These are phyloP conservation scores for Microcera coccophila DNA, from an alignment of 2,329 filamentous ascomycete species.

Conservation along the genomic window DNA sequence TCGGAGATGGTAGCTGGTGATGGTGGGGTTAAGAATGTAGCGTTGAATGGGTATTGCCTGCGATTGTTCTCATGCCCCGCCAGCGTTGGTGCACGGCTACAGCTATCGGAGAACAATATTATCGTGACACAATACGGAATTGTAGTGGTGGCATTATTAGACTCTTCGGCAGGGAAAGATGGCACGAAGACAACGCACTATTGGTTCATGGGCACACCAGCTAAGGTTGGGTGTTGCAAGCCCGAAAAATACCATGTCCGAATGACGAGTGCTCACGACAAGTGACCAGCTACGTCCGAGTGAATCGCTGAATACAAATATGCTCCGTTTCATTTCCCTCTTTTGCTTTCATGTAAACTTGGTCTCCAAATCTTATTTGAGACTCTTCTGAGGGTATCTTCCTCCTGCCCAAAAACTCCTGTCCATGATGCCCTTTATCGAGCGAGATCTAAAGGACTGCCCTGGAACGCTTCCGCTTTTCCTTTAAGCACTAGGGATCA, in stretches of 20 bases:
- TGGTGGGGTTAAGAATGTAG: constrained; percentile 8
- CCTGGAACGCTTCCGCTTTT: background rate
- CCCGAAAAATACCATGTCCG: too few relatives aligned
- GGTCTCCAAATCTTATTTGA: background rate
- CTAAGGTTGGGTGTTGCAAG: background rate
- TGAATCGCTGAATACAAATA: too few relatives aligned
- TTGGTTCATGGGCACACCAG: too few relatives aligned
- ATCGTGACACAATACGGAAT: background rate
- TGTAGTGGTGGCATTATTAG: too few relatives aligned
- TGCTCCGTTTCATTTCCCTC: too few relatives aligned
- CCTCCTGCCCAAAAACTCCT: background rate
- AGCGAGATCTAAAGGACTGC: background rate
- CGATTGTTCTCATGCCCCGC: constrained; percentile 21
- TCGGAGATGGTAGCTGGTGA: constrained; percentile 18
- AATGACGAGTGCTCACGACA: too few relatives aligned
- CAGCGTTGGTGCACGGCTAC: constrained; percentile 6
- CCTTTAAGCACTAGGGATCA: too few relatives aligned
- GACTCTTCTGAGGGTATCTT: background rate
- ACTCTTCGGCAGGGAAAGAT: too few relatives aligned
- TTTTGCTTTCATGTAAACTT: background rate
- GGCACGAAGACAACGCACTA: too few relatives aligned
- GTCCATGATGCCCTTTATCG: background rate
- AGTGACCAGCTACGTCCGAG: too few relatives aligned
- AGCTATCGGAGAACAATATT: constrained; percentile 13
- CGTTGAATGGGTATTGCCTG: background rate